phyloP scores from a whole-genome alignment of 2,329 filamentous ascomycete species.

The Phaeosphaeriaceae sp. region DNA sequence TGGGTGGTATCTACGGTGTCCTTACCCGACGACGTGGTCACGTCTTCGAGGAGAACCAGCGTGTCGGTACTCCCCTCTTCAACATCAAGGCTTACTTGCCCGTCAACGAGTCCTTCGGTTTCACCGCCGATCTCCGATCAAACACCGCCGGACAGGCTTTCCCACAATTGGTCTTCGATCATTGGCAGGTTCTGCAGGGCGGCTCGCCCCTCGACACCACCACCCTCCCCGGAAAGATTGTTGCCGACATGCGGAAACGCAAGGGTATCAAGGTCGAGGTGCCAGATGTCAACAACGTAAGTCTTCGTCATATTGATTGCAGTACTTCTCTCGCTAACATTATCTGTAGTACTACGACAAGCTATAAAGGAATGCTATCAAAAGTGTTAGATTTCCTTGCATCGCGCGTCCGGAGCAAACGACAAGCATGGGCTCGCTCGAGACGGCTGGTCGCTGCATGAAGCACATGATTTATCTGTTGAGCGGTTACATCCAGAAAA shows the following conservation, averaged over 20 bases:
- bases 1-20: conserved; percentile 99
- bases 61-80: conserved; percentile 98
- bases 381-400: conserved; percentile 54
- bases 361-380: conserved; percentile 72
- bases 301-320: conserved; percentile 51
- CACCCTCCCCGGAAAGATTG: conserved; percentile 82
- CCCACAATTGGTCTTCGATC: conserved; percentile 98
- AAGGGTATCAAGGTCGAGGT: conserved; percentile 99
- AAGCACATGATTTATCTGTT: conserved; percentile 39
- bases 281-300: conserved; percentile 93
- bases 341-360: conserved; percentile 91
- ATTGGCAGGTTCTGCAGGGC: conserved; percentile 96
- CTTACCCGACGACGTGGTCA: conserved; percentile 97
- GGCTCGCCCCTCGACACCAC: conserved; percentile 86
- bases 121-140: conserved; percentile 95
- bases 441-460: conserved; percentile 43
- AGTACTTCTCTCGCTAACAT: conserved; percentile 47
- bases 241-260: conserved; percentile 93
- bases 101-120: conserved; percentile 98
- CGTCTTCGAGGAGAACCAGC: conserved; percentile 98
- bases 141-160: conserved; percentile 97
- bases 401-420: conserved; percentile 39
- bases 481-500: conserved; percentile 45
- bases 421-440: conserved; percentile 45
- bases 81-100: conserved; percentile 98